Evolutionary conservation across 495 filamentous ascomycete species (phyloP).

Genomic region (Tuber borchii): DNA sequence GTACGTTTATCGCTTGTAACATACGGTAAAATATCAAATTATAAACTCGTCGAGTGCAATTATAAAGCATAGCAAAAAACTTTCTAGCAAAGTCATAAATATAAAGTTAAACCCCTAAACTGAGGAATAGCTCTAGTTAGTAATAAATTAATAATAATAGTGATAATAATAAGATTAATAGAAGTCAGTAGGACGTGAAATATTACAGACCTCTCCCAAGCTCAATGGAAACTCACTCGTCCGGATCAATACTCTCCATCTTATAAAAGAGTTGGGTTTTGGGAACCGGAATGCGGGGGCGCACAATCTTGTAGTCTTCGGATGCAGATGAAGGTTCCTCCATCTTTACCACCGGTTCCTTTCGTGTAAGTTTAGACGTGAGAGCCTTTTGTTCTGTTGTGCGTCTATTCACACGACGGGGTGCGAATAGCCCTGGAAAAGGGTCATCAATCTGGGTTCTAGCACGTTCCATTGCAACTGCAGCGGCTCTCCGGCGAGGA

Average conservation of each 20-base stretch:
- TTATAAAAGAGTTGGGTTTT: not conserved
- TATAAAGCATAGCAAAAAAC: not conserved
- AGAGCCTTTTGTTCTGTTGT: not conserved
- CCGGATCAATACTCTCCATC: not conserved
- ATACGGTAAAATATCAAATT: not conserved
- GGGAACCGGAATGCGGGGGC: not conserved
- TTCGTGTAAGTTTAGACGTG: not conserved
- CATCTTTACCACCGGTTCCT: not conserved
- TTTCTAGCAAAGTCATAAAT: not conserved
- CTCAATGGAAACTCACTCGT: not conserved
- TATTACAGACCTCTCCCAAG: not conserved
- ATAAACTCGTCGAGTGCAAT: not conserved
- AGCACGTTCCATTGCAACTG: not conserved
- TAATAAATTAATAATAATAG: not conserved
- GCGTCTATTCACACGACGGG: not conserved
- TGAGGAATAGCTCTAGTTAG: not conserved
- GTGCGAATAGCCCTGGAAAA: not conserved
- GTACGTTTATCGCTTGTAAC: not conserved
- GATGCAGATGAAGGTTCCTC: not conserved
- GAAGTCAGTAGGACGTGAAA: not conserved
- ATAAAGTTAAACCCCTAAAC: not conserved
- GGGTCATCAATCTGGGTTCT: not conserved
- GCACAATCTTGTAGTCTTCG: not conserved
- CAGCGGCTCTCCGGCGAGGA: not conserved
- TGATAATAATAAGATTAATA: too few relatives aligned